Evolutionary conservation across 768 basidiomycete species (phyloP).

Genomic region (Mycena latifolia): DNA sequence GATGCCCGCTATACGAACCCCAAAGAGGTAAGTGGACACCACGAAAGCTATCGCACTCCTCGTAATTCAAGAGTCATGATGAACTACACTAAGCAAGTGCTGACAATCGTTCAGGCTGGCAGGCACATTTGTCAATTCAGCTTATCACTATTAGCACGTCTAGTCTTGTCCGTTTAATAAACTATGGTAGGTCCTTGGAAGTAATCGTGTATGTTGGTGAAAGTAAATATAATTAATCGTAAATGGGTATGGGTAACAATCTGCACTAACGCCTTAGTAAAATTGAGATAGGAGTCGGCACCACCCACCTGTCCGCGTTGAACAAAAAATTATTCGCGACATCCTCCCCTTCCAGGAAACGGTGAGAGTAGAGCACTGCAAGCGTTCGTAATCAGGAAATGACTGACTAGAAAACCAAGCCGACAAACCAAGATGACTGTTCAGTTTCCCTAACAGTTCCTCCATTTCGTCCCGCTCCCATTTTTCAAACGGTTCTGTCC

Average conservation of each 20-base stretch:
- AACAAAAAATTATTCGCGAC: conserved; percentile 93
- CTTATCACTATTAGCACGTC: too few relatives aligned
- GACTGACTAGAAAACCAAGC: neutral
- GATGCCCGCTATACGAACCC: too few relatives aligned
- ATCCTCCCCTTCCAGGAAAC: conserved; percentile 95
- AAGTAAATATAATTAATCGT: conserved; percentile 54
- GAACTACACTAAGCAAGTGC: too few relatives aligned
- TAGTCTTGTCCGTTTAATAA: too few relatives aligned
- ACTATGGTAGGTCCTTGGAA: too few relatives aligned
- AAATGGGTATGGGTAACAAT: conserved; percentile 81
- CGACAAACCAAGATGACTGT: conserved; percentile 87
- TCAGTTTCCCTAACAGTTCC: conserved; percentile 75
- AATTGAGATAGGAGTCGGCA: neutral
- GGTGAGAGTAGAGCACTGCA: conserved; percentile 84
- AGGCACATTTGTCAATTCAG: too few relatives aligned
- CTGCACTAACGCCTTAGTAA: conserved; percentile 47
- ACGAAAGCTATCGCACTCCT: too few relatives aligned
- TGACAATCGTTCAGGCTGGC: too few relatives aligned
- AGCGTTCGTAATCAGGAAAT: conserved; percentile 20
- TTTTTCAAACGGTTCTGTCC: conserved; percentile 81
- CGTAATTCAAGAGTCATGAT: too few relatives aligned
- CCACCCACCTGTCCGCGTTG: conserved; percentile 80
- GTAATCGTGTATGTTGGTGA: neutral
- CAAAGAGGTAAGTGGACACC: too few relatives aligned
- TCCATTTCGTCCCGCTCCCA: conserved; percentile 95